phyloP scores from a whole-genome alignment of 2,329 filamentous ascomycete species.

The Periconia macrospinosa region DNA sequence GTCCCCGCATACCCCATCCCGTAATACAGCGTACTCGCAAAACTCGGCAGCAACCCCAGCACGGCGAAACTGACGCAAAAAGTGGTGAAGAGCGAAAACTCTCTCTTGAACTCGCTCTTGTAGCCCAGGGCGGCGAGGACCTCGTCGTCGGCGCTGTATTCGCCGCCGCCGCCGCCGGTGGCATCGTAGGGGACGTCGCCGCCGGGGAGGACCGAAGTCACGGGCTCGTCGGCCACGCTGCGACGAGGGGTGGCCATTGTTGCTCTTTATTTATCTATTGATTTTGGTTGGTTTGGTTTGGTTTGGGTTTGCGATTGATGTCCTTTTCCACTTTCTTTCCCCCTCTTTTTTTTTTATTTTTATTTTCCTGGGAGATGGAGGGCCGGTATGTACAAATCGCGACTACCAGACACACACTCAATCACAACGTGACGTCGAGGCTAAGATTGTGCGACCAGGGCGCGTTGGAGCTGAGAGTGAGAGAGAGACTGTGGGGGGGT shows the following conservation, averaged over 20 bases:
- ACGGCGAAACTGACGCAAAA: conserved; percentile 77
- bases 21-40: conserved; percentile 72
- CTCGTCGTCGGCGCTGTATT: conserved; percentile 60
- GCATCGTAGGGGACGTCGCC: conserved; percentile 54
- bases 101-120: conserved; percentile 67
- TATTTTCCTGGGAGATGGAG: no score
- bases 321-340: no score
- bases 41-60: conserved; percentile 69
- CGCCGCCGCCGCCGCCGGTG: conserved; percentile 41
- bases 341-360: no score
- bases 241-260: background rate
- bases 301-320: no score
- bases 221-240: conserved; percentile 51
- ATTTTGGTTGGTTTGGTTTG: no score
- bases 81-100: conserved; percentile 73
- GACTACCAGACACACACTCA: no score
- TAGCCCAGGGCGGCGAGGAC: conserved; percentile 64
- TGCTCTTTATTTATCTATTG: no score
- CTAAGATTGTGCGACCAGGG: no score
- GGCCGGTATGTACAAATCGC: no score
- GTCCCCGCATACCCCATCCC: conserved; percentile 59
- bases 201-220: conserved; percentile 55
- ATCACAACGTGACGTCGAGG: no score
- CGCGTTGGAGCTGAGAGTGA: no score
- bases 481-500: no score